These are phyloP conservation scores for Epichloe uncinata DNA, from an alignment of 2,329 filamentous ascomycete genomes.

Conservation along the genomic window DNA sequence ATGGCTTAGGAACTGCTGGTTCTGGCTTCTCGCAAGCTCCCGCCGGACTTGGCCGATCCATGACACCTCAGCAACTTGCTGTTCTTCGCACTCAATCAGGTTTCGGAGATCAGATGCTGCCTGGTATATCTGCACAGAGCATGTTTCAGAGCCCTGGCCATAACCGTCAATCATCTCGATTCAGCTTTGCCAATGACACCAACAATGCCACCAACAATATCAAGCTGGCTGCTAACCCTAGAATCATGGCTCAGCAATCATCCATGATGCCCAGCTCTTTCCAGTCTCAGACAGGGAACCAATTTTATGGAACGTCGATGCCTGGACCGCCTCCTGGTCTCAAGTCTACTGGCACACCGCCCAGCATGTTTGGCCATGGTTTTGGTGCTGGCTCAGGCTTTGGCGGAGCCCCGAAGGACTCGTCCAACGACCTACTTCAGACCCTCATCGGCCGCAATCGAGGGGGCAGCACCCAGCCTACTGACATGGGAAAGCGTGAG, in stretches of 20 bases:
- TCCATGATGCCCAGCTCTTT: conserved; percentile 68
- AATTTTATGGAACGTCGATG: conserved; percentile 74
- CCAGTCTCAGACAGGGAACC: conserved; percentile 47
- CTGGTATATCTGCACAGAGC: conserved; percentile 36
- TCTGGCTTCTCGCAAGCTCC: conserved; percentile 35
- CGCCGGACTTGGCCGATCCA: conserved; percentile 47
- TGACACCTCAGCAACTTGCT: conserved; percentile 67
- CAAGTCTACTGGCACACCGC: conserved; percentile 89
- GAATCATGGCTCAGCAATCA: conserved; percentile 71
- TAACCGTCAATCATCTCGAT: conserved; percentile 72
- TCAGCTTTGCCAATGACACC: conserved; percentile 72
- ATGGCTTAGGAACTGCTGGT: conserved; percentile 35
- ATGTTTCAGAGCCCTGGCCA: conserved; percentile 53
- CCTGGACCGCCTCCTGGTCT: conserved; percentile 89
- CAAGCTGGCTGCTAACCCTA: conserved; percentile 66
- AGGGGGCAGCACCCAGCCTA: conserved; percentile 54
- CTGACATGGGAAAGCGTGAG: conserved; percentile 95
- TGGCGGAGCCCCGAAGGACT: conserved; percentile 55
- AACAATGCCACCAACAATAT: conserved; percentile 39
- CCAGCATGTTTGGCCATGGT: conserved; percentile 86
- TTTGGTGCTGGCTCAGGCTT: conserved; percentile 61
- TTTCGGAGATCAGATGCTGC: conserved; percentile 48
- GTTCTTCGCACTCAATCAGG: conserved; percentile 49
- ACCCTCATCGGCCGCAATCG: conserved; percentile 64
- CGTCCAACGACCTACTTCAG: conserved; percentile 53